Conservation (phyloP, 768 basidiomycete genomes). For the Hericium alpestre region DNA sequence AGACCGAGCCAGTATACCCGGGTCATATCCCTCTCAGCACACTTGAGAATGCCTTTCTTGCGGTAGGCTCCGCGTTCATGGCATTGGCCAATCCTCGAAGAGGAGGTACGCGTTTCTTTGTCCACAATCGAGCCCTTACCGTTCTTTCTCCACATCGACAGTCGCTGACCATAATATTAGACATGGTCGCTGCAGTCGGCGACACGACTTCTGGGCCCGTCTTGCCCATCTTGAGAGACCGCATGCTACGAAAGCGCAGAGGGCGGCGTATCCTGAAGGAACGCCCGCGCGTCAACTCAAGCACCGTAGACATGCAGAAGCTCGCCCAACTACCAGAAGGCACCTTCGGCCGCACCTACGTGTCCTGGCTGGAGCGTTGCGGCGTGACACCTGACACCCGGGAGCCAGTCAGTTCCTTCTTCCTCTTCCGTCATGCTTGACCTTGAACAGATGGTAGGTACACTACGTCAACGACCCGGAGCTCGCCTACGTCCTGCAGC, state of each 20-base stretch:
- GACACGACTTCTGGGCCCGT: constrained; percentile 83
- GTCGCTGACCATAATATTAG: constrained; percentile 27
- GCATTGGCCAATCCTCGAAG: constrained; percentile 72
- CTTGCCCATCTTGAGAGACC: constrained; percentile 64
- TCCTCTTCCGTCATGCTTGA: not conserved
- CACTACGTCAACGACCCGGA: constrained; percentile 92
- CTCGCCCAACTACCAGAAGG: constrained; percentile 63
- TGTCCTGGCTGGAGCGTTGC: constrained; percentile 81
- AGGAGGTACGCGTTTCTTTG: constrained; percentile 49
- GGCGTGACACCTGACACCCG: constrained; percentile 90
- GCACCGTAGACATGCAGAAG: constrained; percentile 60
- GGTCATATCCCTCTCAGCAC: constrained; percentile 74
- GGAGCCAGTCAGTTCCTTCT: constrained; percentile 52
- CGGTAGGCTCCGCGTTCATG: constrained; percentile 77
- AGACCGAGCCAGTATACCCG: constrained; percentile 43
- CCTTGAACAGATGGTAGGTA: constrained; percentile 41
- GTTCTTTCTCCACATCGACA: not conserved
- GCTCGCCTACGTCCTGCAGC: constrained; percentile 94
- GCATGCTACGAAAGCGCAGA: constrained; percentile 71
- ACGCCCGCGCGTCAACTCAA: constrained; percentile 70
- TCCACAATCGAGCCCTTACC: not conserved
- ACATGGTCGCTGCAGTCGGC: constrained; percentile 90
- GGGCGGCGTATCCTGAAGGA: constrained; percentile 77
- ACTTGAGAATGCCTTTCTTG: constrained; percentile 78
- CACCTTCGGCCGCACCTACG: constrained; percentile 78